These are phyloP conservation scores for Musa schizocarpa DNA, from an alignment of 176 grass and related monocot genomes.

Conservation along the genomic window DNA sequence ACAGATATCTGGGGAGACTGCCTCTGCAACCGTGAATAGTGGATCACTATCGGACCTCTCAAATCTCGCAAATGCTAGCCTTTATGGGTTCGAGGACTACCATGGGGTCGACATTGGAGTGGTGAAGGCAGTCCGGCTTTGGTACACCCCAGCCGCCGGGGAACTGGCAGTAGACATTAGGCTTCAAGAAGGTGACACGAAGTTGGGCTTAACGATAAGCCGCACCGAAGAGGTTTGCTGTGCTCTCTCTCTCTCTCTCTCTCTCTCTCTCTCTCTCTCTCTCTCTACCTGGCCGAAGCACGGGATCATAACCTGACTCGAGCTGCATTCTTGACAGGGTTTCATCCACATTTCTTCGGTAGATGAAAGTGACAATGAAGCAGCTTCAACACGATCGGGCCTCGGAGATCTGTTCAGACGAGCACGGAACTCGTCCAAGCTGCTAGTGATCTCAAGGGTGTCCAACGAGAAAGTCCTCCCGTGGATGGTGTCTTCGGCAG, in stretches of 20 bases:
- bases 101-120: constrained; percentile 20
- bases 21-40: constrained; percentile 8
- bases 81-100: constrained; percentile 23
- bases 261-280: background rate
- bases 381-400: constrained; percentile 9
- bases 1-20: constrained; percentile 20
- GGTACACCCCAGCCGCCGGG: constrained; percentile 10
- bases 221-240: constrained; percentile 13
- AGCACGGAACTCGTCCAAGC: background rate
- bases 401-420: constrained; percentile 1
- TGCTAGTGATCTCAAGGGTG: constrained; percentile 7
- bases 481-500: constrained; percentile 3
- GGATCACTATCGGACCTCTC: constrained; percentile 16
- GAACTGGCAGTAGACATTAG: constrained; percentile 8
- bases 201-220: constrained; percentile 14
- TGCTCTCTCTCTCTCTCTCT: background rate
- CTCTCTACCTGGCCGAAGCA: background rate
- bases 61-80: constrained; percentile 11
- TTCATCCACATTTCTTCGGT: constrained; percentile 15
- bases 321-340: background rate
- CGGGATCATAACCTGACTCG: no score
- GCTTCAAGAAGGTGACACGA: constrained; percentile 17
- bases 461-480: constrained; percentile 15
- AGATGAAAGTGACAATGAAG: background rate
- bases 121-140: constrained; percentile 18